Percentiles rank a stretch among this genome's conserved stretches.
Conservation (phyloP, 2,329 filamentous ascomycete species). For the Trichoderma asperellum region DNA sequence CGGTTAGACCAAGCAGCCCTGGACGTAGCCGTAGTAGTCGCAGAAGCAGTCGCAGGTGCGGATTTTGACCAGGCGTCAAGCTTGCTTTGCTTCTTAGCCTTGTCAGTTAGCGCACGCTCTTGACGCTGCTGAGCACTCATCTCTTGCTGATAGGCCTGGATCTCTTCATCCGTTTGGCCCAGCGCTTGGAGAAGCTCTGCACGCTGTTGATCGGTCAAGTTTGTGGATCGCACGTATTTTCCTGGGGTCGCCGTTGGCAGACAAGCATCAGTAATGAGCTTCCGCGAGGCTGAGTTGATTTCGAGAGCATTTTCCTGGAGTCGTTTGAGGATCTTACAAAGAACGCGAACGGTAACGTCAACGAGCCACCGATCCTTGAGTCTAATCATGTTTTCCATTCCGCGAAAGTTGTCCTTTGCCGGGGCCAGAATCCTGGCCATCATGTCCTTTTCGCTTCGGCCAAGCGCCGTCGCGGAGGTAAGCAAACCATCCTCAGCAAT, state of each 20-base stretch:
- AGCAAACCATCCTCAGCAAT: conserved; percentile 86
- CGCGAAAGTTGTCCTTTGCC: conserved; percentile 57
- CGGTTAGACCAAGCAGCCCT: conserved; percentile 44
- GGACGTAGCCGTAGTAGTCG: conserved; percentile 33
- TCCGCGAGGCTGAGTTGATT: conserved; percentile 63
- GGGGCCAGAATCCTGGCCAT: conserved; percentile 48
- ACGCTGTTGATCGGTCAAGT: conserved; percentile 79
- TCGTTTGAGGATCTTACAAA: conserved; percentile 81
- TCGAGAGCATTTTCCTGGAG: conserved; percentile 78
- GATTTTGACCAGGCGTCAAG: conserved; percentile 67
- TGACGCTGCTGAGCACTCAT: conserved; percentile 36
- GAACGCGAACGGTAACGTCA: conserved; percentile 76
- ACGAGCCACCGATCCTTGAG: conserved; percentile 87
- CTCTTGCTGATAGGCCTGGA: conserved; percentile 52
- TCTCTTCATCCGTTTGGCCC: conserved; percentile 60
- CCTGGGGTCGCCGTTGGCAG: conserved; percentile 58
- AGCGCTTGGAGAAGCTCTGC: conserved; percentile 74
- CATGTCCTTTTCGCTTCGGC: conserved; percentile 44
- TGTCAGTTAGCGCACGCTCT: conserved; percentile 38
- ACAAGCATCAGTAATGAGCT: conserved; percentile 69
- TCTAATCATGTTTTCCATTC: conserved; percentile 85
- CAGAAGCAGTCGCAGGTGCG: conserved; percentile 37
- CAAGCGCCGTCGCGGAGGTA: conserved; percentile 60
- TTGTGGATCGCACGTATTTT: conserved; percentile 69
- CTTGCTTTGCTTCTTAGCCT: conserved; percentile 59